Base-by-base conservation (phyloP, 2,329 filamentous ascomycete species). In the Phialophora tarda region DNA sequence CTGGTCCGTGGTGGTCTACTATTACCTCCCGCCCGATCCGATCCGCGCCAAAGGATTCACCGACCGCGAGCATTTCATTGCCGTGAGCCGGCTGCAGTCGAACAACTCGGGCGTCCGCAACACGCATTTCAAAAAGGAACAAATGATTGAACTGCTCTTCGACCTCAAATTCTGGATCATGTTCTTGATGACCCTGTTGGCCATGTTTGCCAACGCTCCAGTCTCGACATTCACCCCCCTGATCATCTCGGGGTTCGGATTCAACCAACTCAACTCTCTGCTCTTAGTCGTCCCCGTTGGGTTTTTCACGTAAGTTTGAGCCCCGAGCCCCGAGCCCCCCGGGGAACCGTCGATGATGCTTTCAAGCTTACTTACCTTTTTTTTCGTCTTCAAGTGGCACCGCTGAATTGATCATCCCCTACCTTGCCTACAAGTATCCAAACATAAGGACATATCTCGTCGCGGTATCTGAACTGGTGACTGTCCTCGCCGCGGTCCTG, bases 141-240 rank as follows among this genome's bases (percentile, higher is more conserved):
- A 91, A 73, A 75, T 90, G 0, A 80, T 76, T 28, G 88, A 91
- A 73, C 82, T 83, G 0, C 69, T 83, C 1, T 55, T 61, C 23
- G 88, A 91, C 71, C 67, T 84, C 59, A 90, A 89, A 72, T 78
- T 88, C 38, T 90, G 86, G 81, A 80, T 90, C 1, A 78, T 90
- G 2, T 83, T 34, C 32, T 12, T 34, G 32, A 41, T 78, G 82
- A 90, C 90, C 87, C 86, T 85, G 1, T 85, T 87, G 0, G 88
- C 87, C 68, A 82, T 91, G 72, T 90, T 88, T 0, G 85, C 91
- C 66, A 91, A 91, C 72, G 89, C 88, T 12, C 89, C 88, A 11
- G 53, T 63, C 11, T 85, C 83, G 44, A 89, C 88, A 1, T 91
- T 91, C 73, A 89, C 89, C 0, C 88, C 89, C 0, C 78, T 91